Base-by-base conservation (phyloP, 805 yeast genomes). In the Candida krabiensis region DNA sequence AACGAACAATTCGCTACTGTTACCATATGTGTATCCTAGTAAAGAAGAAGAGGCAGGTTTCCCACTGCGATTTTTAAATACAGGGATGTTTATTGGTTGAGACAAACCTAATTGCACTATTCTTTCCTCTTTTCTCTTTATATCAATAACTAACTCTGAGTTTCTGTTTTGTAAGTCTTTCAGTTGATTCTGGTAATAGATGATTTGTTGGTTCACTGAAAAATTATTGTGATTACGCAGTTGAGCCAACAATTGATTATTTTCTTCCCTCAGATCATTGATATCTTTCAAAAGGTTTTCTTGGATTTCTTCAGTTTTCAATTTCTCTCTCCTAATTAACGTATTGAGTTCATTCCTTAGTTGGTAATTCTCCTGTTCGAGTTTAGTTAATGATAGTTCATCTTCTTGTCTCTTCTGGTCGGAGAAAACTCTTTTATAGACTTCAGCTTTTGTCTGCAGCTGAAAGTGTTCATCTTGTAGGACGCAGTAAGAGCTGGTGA, bases 41-140 rank as follows among this genome's bases (percentile, higher is more conserved):
- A 35, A 26, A 14, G 45, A 28, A 30, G 23, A 30, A n/a, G 28
- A 16, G 12, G 15, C 35, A 14, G 28, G 15, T 8, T 28, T 4
- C 13, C 11, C 9, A 2, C 25, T 29, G 27, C 9, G 26, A 19
- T 24, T 9, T n/a, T 22, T 24, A 28, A 21, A 19, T 19, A 13
- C 37, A 14, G 56, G 53, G 19, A 56, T 54, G 29, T 44, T 45
- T 24, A 56, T 56, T 1, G 61, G 61, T 30, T 45, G 51, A 6
- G 59, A 41, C 1, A 52, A 40, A 6, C 47, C 46, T 16, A 53
- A 22, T 14, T 37, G 28, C 3, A 42, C 31, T n/a, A 56, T 35
- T 12, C 37, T 34, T 3, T 30, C 31, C 18, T 55, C 60, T 18
- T 46, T 53, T 8, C 35, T 36, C 5, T 32, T 17, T 1, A 53